Percentiles rank a stretch among this genome's conserved stretches.
These are phyloP conservation scores for Aspergillus costaricaensis DNA, from an alignment of 2,329 filamentous ascomycete genomes.

Conservation along the genomic window DNA sequence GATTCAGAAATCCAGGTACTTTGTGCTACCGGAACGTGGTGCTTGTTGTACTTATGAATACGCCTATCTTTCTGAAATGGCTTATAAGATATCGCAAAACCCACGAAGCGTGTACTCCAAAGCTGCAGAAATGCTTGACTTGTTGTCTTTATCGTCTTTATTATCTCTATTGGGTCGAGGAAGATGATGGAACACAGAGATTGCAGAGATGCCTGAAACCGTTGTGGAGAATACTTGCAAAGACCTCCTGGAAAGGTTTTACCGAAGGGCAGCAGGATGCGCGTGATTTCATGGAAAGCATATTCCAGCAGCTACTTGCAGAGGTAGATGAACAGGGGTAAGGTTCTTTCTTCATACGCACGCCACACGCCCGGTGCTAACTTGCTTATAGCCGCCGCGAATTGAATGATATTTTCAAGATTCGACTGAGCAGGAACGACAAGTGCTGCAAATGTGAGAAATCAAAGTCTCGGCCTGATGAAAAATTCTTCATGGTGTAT, in stretches of 20 bases:
- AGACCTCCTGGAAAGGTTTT: background rate
- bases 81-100: conserved; percentile 9
- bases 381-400: background rate
- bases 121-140: conserved; percentile 5
- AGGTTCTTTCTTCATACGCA: background rate
- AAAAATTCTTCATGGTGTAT: background rate
- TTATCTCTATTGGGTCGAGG: conserved; percentile 22
- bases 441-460: conserved; percentile 8
- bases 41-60: conserved; percentile 29
- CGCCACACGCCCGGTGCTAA: background rate
- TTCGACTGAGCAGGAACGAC: background rate
- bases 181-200: background rate
- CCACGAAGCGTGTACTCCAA: background rate
- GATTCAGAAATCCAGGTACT: conserved; percentile 11
- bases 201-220: background rate
- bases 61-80: conserved; percentile 28
- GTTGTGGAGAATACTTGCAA: conserved; percentile 11
- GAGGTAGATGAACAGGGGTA: conserved; percentile 2
- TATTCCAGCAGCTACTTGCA: conserved; percentile 10
- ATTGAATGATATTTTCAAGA: conserved; percentile 6
- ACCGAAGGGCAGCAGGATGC: conserved; percentile 20
- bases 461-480: background rate
- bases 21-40: conserved; percentile 33
- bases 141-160: conserved; percentile 21
- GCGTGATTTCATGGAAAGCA: conserved; percentile 18